Evolutionary conservation across 164 flowering plant genomes (phyloP).

Genomic region (Magnolia changhungtana): DNA sequence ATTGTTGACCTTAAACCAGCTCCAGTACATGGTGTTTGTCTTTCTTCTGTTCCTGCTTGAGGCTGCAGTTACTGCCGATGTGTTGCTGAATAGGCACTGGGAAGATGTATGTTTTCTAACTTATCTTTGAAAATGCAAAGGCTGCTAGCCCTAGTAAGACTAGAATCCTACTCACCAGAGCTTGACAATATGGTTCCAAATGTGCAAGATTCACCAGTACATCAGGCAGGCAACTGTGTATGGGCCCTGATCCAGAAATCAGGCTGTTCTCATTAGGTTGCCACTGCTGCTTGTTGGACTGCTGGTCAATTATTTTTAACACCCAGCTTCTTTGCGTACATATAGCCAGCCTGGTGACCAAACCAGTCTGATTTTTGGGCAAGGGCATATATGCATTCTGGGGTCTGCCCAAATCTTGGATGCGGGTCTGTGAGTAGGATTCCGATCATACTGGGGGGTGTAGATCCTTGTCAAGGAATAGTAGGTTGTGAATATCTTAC

Average conservation of each 20-base stretch:
- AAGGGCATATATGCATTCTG: not conserved
- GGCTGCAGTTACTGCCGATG: constrained; percentile 73
- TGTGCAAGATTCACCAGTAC: not conserved
- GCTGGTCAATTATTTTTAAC: not conserved
- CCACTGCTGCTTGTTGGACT: not conserved
- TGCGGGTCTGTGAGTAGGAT: not conserved
- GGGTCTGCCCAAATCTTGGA: not conserved
- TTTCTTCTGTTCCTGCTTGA: constrained; percentile 65
- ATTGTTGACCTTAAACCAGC: constrained; percentile 36
- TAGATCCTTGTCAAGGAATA: not conserved
- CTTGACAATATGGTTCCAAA: not conserved
- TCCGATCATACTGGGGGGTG: not conserved
- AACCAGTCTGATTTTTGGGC: not conserved
- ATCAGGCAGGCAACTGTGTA: not conserved
- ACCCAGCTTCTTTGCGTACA: not conserved
- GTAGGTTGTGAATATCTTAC: not conserved
- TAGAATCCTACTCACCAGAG: not conserved
- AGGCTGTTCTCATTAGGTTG: no score
- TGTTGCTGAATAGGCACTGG: constrained; percentile 72
- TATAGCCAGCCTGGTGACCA: not conserved
- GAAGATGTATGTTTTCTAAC: constrained; percentile 48
- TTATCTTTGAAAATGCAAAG: not conserved
- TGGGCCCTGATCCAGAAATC: not conserved
- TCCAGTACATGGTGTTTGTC: constrained; percentile 67
- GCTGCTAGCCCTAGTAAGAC: not conserved